These are phyloP conservation scores for Metarhizium robertsii DNA, from an alignment of 2,329 filamentous ascomycete species.

Conservation along the genomic window DNA sequence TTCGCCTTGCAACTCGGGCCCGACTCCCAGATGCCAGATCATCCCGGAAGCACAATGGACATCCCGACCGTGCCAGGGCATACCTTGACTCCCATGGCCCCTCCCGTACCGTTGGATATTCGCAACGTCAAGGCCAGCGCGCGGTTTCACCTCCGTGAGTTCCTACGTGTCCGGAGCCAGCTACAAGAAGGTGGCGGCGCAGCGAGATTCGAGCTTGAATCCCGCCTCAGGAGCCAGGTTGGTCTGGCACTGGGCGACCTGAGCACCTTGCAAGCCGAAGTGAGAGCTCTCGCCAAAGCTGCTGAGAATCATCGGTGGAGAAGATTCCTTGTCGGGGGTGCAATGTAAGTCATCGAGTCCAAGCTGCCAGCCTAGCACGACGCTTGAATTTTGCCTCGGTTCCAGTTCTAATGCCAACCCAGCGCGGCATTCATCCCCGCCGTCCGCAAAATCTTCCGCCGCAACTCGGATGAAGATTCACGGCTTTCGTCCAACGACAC, in stretches of 20 bases:
- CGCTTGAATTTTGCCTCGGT: no score
- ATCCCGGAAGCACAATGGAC: conserved; percentile 11
- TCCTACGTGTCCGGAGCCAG: conserved; percentile 22
- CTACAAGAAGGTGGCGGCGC: conserved; percentile 17
- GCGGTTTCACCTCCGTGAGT: conserved; percentile 27
- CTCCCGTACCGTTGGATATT: conserved; percentile 17
- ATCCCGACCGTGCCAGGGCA: conserved; percentile 11
- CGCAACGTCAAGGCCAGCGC: conserved; percentile 21
- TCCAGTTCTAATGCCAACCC: conserved; percentile 3
- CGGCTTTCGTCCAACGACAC: conserved; percentile 37
- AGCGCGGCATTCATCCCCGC: conserved; percentile 43
- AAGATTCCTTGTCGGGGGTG: conserved; percentile 40
- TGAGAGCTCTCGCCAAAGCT: conserved; percentile 31
- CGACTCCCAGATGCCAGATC: conserved; percentile 14
- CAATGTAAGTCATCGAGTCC: conserved; percentile 32
- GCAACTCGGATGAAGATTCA: conserved; percentile 27
- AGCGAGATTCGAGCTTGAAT: conserved; percentile 28
- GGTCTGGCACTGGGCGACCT: conserved; percentile 35
- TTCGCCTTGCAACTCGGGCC: conserved; percentile 12
- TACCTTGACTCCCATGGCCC: conserved; percentile 12
- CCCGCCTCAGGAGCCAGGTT: conserved; percentile 33
- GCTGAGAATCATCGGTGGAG: conserved; percentile 43
- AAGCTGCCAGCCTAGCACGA: no score
- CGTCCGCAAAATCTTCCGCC: conserved; percentile 42
- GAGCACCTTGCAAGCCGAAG: conserved; percentile 31